Evolutionary conservation across 768 basidiomycete genomes (phyloP).

Genomic region (Tricholoma saponaceum): DNA sequence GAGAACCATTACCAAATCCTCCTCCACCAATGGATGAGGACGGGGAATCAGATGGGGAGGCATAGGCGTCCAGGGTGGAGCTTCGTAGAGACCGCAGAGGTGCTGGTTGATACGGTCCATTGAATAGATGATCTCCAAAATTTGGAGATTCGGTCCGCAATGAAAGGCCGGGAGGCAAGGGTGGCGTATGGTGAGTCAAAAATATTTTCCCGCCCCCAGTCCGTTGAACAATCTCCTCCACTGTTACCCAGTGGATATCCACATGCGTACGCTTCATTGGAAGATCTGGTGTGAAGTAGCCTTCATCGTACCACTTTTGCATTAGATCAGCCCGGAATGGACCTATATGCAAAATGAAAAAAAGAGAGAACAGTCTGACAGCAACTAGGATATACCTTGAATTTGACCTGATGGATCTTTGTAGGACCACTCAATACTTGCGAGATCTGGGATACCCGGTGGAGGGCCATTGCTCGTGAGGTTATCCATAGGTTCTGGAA

Average conservation of each 20-base stretch:
- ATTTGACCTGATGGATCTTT: conserved; percentile 88
- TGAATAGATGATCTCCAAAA: conserved; percentile 38
- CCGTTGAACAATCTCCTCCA: conserved; percentile 53
- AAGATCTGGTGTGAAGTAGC: conserved; percentile 81
- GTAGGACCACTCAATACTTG: conserved; percentile 83
- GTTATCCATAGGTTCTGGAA: conserved; percentile 9
- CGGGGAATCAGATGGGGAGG: conserved; percentile 65
- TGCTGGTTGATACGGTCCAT: conserved; percentile 62
- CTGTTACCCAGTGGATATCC: conserved; percentile 64
- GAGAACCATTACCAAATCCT: conserved; percentile 62
- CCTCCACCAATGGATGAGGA: conserved; percentile 67
- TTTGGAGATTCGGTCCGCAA: conserved; percentile 50
- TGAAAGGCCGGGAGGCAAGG: conserved; percentile 51
- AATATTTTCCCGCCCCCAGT: conserved; percentile 59
- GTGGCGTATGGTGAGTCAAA: conserved; percentile 42
- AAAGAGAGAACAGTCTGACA: background rate
- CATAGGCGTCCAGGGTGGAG: conserved; percentile 64
- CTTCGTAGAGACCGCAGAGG: conserved; percentile 57
- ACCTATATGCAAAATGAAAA: conserved; percentile 40
- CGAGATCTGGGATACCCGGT: conserved; percentile 48
- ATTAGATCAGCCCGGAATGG: conserved; percentile 86
- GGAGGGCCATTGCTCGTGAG: conserved; percentile 28
- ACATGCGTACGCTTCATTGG: conserved; percentile 78
- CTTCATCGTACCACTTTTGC: conserved; percentile 93
- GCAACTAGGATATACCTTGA: conserved; percentile 57